Percentiles rank a stretch among this genome's conserved stretches.
phyloP scores from a whole-genome alignment of 2,329 filamentous ascomycete species.

The Trichothecium sympodiale region DNA sequence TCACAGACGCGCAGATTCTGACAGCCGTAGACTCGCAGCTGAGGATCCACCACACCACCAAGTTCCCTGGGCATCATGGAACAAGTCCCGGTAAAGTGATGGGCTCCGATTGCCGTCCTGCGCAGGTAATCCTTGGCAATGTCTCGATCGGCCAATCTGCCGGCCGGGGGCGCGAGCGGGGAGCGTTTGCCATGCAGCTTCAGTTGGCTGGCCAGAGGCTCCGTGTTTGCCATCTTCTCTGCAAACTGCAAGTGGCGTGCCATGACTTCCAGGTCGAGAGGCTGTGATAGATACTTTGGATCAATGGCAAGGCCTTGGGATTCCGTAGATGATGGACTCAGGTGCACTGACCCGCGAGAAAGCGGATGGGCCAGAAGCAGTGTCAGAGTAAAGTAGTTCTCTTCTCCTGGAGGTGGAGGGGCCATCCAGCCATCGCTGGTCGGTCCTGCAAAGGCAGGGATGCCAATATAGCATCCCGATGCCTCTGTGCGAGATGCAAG shows the following conservation, averaged over 20 bases:
- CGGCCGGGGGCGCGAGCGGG: too few relatives aligned
- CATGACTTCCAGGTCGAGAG: constrained; percentile 44
- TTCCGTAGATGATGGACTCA: constrained; percentile 28
- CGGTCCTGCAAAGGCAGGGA: constrained; percentile 7
- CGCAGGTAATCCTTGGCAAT: constrained; percentile 21
- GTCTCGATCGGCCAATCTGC: constrained; percentile 8
- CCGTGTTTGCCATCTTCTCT: constrained; percentile 17
- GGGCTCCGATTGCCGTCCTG: constrained; percentile 22
- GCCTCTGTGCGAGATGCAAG: constrained; percentile 7
- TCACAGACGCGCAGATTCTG: constrained; percentile 9
- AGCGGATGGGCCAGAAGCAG: constrained; percentile 42
- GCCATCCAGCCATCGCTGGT: constrained; percentile 5
- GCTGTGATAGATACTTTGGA: constrained; percentile 43
- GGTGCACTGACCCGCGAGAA: constrained; percentile 47
- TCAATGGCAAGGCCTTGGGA: constrained; percentile 36
- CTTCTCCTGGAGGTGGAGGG: constrained; percentile 6
- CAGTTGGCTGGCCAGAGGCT: constrained; percentile 26
- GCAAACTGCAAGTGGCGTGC: constrained; percentile 30
- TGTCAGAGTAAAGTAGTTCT: constrained; percentile 4
- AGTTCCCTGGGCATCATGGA: constrained; percentile 32
- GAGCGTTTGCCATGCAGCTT: constrained; percentile 19
- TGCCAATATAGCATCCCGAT: constrained; percentile 8
- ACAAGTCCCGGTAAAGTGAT: constrained; percentile 37
- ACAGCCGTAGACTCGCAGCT: constrained; percentile 7
- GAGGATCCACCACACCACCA: constrained; percentile 19